Percentiles rank a stretch among this genome's conserved stretches.
phyloP scores from a whole-genome alignment of 2,329 filamentous ascomycete genomes.

The Curvularia sp. region DNA sequence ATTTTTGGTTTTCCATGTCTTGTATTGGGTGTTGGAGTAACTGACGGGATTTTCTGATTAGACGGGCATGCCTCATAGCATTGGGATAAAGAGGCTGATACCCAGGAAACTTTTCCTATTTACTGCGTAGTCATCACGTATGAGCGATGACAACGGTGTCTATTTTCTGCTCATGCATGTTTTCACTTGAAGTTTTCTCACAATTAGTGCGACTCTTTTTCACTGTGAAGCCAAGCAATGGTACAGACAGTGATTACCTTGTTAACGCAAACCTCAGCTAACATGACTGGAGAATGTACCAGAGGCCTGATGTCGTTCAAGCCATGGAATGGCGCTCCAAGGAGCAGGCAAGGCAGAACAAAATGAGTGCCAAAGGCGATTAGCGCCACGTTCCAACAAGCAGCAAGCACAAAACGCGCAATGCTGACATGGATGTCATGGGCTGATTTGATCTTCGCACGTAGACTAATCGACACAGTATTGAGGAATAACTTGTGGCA shows the following conservation, averaged over 20 bases:
- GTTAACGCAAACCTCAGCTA: not conserved
- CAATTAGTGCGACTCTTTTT: not conserved
- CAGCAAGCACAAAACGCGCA: slow-evolving; percentile 46
- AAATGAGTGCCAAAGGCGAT: slow-evolving; percentile 33
- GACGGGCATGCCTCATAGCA: slow-evolving; percentile 13
- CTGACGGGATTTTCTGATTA: slow-evolving; percentile 3
- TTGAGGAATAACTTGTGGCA: slow-evolving; percentile 74
- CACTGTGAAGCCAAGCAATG: not conserved
- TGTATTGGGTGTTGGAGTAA: slow-evolving; percentile 5
- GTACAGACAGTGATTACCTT: not conserved
- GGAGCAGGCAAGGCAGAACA: slow-evolving; percentile 33
- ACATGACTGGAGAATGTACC: slow-evolving; percentile 32
- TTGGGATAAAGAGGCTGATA: slow-evolving; percentile 6
- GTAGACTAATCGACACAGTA: slow-evolving; percentile 95
- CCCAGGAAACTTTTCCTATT: not conserved
- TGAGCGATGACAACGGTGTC: not conserved
- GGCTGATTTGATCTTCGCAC: slow-evolving; percentile 76
- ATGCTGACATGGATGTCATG: slow-evolving; percentile 35
- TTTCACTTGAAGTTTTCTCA: not conserved
- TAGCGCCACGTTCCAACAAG: slow-evolving; percentile 40
- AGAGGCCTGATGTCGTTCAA: slow-evolving; percentile 31
- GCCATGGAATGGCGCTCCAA: slow-evolving; percentile 30
- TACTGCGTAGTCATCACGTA: not conserved
- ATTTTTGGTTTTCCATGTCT: not conserved
- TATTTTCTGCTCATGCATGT: not conserved